Evolutionary conservation across 345 rosid species (phyloP), one percentile per base, ranked within the genome.

Genomic region (Salix arbutifolia): DNA sequence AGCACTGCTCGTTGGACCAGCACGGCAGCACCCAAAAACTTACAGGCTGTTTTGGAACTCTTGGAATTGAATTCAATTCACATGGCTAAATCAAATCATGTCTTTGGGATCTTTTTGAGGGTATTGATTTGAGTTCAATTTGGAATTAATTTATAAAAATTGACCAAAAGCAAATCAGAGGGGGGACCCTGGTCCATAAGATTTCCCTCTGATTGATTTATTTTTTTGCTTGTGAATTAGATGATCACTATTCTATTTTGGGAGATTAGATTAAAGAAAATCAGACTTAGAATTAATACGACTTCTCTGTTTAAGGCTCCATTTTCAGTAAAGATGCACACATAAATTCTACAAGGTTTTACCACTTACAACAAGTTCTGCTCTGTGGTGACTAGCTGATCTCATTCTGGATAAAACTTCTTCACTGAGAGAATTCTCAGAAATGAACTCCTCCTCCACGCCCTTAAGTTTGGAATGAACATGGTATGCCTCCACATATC

Each of bases 401-500:
- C 69, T 85, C 89, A 94, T 87, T 83, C 87, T 87, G 31, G 87
- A 83, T 56, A 91, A 31, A 76, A 84, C 84, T 74, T 86, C 92
- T 84, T 89, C 93, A 75, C 76, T 64, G 26, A 73, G 65, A 28
- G 79, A 65, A 71, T 83, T 81, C 73, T 75, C 83, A 8, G 88
- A 86, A 72, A 89, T 25, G 64, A 87, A 92, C 28, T 86, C 88
- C 84, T 88, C 83, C 89, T 92, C 99, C 78, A 84, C 69, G 56
- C 68, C 83, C 83, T 89, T 89, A 81, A 96, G 96, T 78, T 78
- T 88, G 69, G 73, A 81, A 86, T 92, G 86, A 69, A 92, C 89
- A 82, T 87, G 91, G 85, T 86, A 90, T 74, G 99, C 98, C 83
- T 94, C 91, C 38, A 88, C 86, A 85, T 94, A 96, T 76, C 94